Percentiles rank a stretch among this genome's conserved stretches.
Evolutionary conservation across 495 filamentous ascomycete genomes (phyloP).

Genomic region (Corynascus novoguineensis): DNA sequence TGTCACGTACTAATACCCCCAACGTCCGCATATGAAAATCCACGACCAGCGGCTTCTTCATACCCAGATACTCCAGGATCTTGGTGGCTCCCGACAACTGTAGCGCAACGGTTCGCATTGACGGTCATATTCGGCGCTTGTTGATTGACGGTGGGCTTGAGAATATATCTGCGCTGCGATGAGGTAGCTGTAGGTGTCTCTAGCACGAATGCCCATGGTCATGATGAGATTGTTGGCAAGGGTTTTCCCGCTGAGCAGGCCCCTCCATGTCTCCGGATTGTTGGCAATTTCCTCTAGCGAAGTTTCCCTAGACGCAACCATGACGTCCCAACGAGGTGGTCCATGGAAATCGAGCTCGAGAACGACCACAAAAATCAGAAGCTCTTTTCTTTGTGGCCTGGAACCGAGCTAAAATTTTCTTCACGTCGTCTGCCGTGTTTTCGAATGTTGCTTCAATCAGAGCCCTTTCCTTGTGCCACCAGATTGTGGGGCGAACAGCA

Average conservation of each 20-base stretch:
- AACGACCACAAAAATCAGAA: conserved; percentile 1
- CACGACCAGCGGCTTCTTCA: no score
- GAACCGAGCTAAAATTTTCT: not conserved
- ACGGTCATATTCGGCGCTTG: no score
- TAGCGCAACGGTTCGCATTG: no score
- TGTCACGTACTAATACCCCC: no score
- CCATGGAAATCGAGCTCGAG: not conserved
- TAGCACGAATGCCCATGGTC: no score
- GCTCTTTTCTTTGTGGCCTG: not conserved
- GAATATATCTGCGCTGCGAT: no score
- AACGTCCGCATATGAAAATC: no score
- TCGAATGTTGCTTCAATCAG: not conserved
- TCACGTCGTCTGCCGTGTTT: not conserved
- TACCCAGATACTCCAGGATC: no score
- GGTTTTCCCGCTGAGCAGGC: not conserved
- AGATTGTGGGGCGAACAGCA: not conserved
- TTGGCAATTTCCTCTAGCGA: not conserved
- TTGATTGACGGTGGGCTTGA: no score
- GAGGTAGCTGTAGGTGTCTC: no score
- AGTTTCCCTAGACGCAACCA: not conserved
- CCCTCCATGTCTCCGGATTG: not conserved
- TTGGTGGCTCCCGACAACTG: no score
- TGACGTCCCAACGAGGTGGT: not conserved
- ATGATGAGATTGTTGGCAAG: no score
- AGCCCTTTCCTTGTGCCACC: conserved; percentile 11